phyloP scores from a whole-genome alignment of 192 early-diverging fungal species.

The Lunasporangiospora selenospora region DNA sequence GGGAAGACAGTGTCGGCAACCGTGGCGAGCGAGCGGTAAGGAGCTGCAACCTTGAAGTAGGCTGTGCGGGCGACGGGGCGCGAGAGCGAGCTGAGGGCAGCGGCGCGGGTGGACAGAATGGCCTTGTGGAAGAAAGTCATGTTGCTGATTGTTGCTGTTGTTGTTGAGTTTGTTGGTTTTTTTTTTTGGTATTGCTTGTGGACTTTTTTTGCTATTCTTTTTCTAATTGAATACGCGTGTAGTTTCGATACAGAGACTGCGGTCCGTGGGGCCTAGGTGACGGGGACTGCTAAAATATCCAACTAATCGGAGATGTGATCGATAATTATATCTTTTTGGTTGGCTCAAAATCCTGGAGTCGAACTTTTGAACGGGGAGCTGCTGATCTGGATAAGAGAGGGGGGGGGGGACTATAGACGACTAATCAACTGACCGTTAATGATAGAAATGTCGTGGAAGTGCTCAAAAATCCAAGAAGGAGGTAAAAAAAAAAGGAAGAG shows the following conservation, averaged over 20 bases:
- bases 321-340: slow-evolving; percentile 17
- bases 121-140: slow-evolving; percentile 26
- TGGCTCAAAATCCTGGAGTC: not conserved
- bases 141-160: slow-evolving; percentile 1
- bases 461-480: not conserved
- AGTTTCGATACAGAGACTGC: not conserved
- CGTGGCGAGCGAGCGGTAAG: slow-evolving; percentile 52
- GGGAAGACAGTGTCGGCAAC: slow-evolving; percentile 63
- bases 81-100: slow-evolving; percentile 4
- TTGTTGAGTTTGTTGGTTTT: slow-evolving; percentile 18
- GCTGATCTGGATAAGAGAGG: not conserved
- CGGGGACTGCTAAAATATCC: slow-evolving; percentile 25
- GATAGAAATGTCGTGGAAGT: slow-evolving; percentile 16
- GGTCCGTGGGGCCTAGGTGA: not conserved
- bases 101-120: slow-evolving; percentile 18
- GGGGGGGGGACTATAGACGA: no score
- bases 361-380: not conserved
- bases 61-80: slow-evolving; percentile 16
- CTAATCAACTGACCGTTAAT: no score
- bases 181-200: slow-evolving; percentile 8
- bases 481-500: slow-evolving; percentile 18
- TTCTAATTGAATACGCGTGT: slow-evolving; percentile 1
- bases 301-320: slow-evolving; percentile 3
- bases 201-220: slow-evolving; percentile 2
- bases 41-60: slow-evolving; percentile 12